A percentile compares a stretch with the other conserved stretches of the same genome.
These are phyloP conservation scores for Punica granatum DNA, from an alignment of 345 rosid genomes.

Conservation along the genomic window DNA sequence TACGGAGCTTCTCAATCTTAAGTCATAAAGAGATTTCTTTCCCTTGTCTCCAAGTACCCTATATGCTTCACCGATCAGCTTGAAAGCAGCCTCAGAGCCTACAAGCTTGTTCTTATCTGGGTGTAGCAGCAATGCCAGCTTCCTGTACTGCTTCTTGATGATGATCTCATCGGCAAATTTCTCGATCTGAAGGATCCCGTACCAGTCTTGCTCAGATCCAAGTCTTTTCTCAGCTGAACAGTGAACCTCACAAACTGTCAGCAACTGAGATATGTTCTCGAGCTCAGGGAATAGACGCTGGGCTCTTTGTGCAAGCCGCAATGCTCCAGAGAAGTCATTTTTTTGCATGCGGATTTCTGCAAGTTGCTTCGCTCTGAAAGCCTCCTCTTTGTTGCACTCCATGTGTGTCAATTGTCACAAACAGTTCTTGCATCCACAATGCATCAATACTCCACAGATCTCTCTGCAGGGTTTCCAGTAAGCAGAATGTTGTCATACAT, in stretches of 20 bases:
- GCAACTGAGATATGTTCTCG: conserved; percentile 54
- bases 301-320: conserved; percentile 50
- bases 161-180: conserved; percentile 39
- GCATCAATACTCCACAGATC: neutral
- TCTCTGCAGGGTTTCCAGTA: neutral
- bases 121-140: conserved; percentile 76
- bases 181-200: conserved; percentile 64
- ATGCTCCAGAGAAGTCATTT: conserved; percentile 53
- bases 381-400: conserved; percentile 96
- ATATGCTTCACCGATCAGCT: conserved; percentile 74
- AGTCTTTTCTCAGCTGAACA: conserved; percentile 43
- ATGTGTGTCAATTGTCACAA: conserved; percentile 15
- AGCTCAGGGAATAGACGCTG: conserved; percentile 53
- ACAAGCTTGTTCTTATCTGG: conserved; percentile 83
- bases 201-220: conserved; percentile 74
- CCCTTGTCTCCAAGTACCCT: conserved; percentile 47
- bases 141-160: conserved; percentile 78
- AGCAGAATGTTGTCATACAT: neutral
- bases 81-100: conserved; percentile 93
- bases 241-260: conserved; percentile 75
- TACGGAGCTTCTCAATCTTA: conserved; percentile 28
- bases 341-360: conserved; percentile 57
- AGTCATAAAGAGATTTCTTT: conserved; percentile 46
- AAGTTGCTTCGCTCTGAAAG: conserved; percentile 49
- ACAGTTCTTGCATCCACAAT: neutral